Conservation (phyloP, 768 basidiomycete species). For the Boletus rex-veris region DNA sequence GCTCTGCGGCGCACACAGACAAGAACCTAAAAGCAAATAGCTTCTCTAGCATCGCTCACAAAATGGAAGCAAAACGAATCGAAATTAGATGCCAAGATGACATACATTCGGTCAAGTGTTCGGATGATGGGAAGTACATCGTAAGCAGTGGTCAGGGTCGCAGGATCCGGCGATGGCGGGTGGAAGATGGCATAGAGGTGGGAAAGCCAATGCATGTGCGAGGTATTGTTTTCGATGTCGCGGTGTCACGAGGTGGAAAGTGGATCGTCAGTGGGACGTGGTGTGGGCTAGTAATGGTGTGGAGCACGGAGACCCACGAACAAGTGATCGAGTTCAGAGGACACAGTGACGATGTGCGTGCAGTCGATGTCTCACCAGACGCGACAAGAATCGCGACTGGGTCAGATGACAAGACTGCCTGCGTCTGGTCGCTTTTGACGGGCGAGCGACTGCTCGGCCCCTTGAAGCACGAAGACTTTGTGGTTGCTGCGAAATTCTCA, state of each 20-base stretch:
- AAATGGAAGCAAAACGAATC: no score
- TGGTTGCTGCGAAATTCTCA: neutral
- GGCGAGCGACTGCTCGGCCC: neutral
- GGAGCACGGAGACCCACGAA: no score
- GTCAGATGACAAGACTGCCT: neutral
- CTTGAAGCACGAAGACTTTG: neutral
- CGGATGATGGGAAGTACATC: neutral
- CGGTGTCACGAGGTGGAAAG: no score
- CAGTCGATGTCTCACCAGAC: neutral
- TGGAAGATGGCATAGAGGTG: neutral
- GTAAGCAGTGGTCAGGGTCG: neutral
- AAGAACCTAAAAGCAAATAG: no score
- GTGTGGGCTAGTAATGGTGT: no score
- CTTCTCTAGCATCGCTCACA: no score
- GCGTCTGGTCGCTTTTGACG: neutral
- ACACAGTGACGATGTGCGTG: neutral
- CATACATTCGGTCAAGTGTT: no score
- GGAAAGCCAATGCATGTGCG: neutral
- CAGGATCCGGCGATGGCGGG: neutral
- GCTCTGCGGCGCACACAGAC: no score
- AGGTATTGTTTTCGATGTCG: neutral
- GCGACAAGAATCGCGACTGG: neutral
- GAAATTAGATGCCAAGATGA: no score
- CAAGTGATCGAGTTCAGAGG: no score
- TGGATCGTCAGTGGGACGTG: no score